Evolutionary conservation across 2,329 filamentous ascomycete species (phyloP).

Genomic region (Colletotrichum gloeosporioides): DNA sequence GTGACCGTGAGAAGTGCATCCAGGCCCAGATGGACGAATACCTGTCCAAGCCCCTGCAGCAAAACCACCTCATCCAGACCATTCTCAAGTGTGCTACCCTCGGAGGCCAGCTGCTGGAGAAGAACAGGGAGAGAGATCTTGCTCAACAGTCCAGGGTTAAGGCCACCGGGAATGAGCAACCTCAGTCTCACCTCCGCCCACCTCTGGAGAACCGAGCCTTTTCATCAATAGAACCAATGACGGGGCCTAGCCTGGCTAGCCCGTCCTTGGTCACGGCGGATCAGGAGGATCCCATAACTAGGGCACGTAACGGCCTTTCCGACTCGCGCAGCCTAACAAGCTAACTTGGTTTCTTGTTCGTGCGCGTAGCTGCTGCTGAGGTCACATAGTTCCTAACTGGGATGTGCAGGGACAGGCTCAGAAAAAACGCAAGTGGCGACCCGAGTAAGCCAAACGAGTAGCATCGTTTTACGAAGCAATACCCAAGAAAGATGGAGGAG

Average conservation of each 20-base stretch:
- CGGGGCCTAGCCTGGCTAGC: constrained; percentile 61
- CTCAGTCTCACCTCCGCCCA: constrained; percentile 42
- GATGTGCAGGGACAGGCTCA: constrained; percentile 24
- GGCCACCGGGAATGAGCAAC: constrained; percentile 43
- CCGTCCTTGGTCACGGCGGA: constrained; percentile 66
- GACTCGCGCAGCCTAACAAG: constrained; percentile 44
- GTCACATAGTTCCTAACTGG: constrained; percentile 25
- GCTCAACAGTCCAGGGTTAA: constrained; percentile 56
- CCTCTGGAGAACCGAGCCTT: constrained; percentile 65
- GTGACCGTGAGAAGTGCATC: constrained; percentile 96
- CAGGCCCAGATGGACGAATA: constrained; percentile 99
- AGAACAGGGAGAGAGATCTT: constrained; percentile 69
- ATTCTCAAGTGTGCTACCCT: constrained; percentile 97
- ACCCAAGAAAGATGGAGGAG: constrained; percentile 15
- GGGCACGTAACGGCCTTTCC: constrained; percentile 51
- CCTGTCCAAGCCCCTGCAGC: constrained; percentile 93
- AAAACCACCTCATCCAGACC: constrained; percentile 96
- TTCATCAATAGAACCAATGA: constrained; percentile 70
- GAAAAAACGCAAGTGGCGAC: constrained; percentile 25
- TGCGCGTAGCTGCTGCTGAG: constrained; percentile 22
- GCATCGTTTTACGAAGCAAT: constrained; percentile 17
- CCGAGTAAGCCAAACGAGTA: constrained; percentile 17
- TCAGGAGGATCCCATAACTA: constrained; percentile 61
- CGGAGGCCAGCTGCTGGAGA: constrained; percentile 81
- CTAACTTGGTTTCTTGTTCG: constrained; percentile 34